phyloP scores from a whole-genome alignment of 345 rosid genomes.

The Eucalyptus microcorys region DNA sequence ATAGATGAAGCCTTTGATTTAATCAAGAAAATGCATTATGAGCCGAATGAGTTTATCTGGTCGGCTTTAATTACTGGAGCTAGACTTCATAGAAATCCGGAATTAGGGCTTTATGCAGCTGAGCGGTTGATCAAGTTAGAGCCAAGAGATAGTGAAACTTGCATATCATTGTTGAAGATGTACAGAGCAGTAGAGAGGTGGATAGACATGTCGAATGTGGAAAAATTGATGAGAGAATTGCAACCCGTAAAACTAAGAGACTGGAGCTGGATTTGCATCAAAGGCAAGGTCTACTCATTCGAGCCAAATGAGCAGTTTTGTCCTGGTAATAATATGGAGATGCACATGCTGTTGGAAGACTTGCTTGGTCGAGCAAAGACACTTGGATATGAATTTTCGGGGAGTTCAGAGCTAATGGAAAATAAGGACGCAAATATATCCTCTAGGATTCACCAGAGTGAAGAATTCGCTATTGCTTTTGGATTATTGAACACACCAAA shows the following conservation, averaged over 20 bases:
- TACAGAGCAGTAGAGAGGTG: conserved; percentile 20
- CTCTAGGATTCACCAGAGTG: conserved; percentile 19
- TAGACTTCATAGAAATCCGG: conserved; percentile 16
- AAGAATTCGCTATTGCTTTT: conserved; percentile 35
- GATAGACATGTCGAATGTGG: conserved; percentile 25
- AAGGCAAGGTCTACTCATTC: conserved; percentile 24
- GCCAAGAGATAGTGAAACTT: conserved; percentile 19
- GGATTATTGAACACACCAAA: conserved; percentile 24
- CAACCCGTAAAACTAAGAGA: conserved; percentile 7
- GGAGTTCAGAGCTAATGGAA: conserved; percentile 12
- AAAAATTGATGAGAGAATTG: conserved; percentile 18
- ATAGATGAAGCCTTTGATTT: conserved; percentile 36
- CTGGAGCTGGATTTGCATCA: conserved; percentile 47
- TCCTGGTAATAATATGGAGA: not conserved
- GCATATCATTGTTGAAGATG: conserved; percentile 8
- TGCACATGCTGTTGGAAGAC: conserved; percentile 13
- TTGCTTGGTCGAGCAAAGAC: not conserved
- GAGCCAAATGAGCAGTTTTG: conserved; percentile 6
- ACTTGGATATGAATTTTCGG: not conserved
- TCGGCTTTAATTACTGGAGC: conserved; percentile 32
- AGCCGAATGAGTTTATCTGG: conserved; percentile 31
- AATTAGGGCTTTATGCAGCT: conserved; percentile 29
- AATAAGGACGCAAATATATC: not conserved
- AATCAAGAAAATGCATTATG: conserved; percentile 24
- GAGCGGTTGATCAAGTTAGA: conserved; percentile 31